Evolutionary conservation across 306 rosid species (phyloP).

Genomic region (Medicago arabica): DNA sequence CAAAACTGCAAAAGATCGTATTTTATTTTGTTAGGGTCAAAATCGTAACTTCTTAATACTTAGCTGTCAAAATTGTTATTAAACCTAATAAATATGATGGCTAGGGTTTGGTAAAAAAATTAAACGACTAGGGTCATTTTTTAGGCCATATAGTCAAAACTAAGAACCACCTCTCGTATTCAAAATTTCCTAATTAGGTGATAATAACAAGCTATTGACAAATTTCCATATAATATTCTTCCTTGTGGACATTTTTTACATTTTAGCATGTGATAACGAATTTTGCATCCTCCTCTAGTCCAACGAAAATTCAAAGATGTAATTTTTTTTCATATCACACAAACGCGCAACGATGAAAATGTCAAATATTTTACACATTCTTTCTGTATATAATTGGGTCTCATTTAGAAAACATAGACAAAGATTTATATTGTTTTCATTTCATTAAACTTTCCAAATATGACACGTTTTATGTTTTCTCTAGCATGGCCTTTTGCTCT

Average conservation of each 20-base stretch:
- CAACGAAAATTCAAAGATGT: conserved; percentile 43
- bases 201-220: conserved; percentile 22
- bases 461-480: conserved; percentile 38
- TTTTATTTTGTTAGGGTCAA: too few species aligned
- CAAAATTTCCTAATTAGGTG: conserved; percentile 9
- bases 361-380: conserved; percentile 15
- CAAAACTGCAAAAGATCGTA: too few species aligned
- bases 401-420: neutral
- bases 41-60: too few species aligned
- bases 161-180: neutral
- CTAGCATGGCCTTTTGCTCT: conserved; percentile 46
- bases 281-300: neutral
- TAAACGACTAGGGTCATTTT: conserved; percentile 2
- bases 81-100: too few species aligned
- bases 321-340: neutral
- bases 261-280: conserved; percentile 13
- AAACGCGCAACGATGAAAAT: conserved; percentile 39
- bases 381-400: conserved; percentile 17
- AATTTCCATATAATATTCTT: neutral
- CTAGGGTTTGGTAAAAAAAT: neutral
- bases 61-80: too few species aligned
- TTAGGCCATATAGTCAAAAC: neutral
- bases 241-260: conserved; percentile 4
- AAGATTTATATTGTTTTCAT: neutral
- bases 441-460: conserved; percentile 25